Percentiles rank a stretch among this genome's conserved stretches.
Conservation (phyloP, 2,329 filamentous ascomycete species). For the Clonostachys sp. region DNA sequence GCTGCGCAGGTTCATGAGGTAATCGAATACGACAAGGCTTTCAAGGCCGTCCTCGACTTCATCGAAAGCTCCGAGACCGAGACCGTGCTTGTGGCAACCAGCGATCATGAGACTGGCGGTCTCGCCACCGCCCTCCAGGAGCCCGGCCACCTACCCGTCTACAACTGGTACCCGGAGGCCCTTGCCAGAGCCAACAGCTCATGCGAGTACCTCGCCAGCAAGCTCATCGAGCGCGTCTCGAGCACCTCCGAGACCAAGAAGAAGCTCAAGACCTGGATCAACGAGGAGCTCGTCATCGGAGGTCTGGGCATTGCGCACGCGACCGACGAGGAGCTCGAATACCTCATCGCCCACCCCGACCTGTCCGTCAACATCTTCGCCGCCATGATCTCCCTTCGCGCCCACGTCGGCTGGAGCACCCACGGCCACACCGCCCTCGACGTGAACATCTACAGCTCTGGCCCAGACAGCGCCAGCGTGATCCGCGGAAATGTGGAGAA, state of each 20-base stretch:
- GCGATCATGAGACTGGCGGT: conserved; percentile 94
- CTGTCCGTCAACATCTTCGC: conserved; percentile 60
- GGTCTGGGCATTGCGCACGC: conserved; percentile 76
- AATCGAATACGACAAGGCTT: conserved; percentile 87
- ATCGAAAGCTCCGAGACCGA: conserved; percentile 68
- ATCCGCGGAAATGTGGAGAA: conserved; percentile 91
- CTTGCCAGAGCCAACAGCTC: conserved; percentile 75
- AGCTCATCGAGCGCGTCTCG: conserved; percentile 57
- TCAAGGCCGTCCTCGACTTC: conserved; percentile 80
- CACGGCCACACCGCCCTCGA: conserved; percentile 93
- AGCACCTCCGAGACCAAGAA: conserved; percentile 10
- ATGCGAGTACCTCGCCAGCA: conserved; percentile 62
- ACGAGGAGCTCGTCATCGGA: conserved; percentile 58
- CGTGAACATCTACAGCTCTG: conserved; percentile 90
- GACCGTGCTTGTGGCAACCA: conserved; percentile 81
- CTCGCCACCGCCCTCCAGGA: conserved; percentile 72
- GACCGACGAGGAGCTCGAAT: conserved; percentile 63
- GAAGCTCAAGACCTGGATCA: conserved; percentile 60
- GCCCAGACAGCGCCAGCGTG: conserved; percentile 56
- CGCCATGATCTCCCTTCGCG: conserved; percentile 80
- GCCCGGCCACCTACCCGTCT: conserved; percentile 47
- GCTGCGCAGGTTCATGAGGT: conserved; percentile 87
- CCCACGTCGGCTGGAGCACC: conserved; percentile 89
- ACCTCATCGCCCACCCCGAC: conserved; percentile 54
- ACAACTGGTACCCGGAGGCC: conserved; percentile 76